Base-by-base conservation (phyloP, 306 rosid genomes). In the Cercis canadensis region DNA sequence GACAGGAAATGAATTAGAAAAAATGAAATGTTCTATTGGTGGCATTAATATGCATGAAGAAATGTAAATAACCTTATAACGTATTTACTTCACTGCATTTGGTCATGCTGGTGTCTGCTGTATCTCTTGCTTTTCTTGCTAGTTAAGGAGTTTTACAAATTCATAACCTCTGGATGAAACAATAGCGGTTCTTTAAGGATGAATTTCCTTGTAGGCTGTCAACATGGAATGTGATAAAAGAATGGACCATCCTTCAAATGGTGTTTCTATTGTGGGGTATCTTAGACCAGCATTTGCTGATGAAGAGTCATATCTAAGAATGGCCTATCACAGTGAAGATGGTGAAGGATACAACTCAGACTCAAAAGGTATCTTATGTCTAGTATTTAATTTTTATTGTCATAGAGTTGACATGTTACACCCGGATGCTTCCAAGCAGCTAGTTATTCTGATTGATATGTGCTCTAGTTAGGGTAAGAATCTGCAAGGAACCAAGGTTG, bases 221-320 rank as follows among this genome's bases (percentile, higher is more conserved):
- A 72, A 78, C 68, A 34, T 67, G 82, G 87, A 86, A 43, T 83
- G 80, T 76, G 84, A 72, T 32, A 86, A 73, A 79, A 78, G 80
- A 59, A 89, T 90, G 92, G 82, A 76, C 65, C 84, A 81, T 81
- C 98, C 98, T 56, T 88, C 92, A 57, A 93, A 90, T 81, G 97
- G 96, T 63, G 90, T 93, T 64, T 90, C 96, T 62, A 88, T 93
- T 73, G 60, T 88, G 68, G 98, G 98, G 65, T 87, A 79, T 69
- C 92, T 93, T 68, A 84, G 87, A 81, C 98, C 97, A 29, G 85
- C 90, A 65, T 86, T 70, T 70, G 80, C 85, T 55, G 96, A 93
- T 69, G 96, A 93, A 84, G 93, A 74, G 78, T 77, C 86, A 41
- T 81, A 87, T 67, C 58, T 87, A 70, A 84, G 88, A 88, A 82